A percentile compares a stretch with the other conserved stretches of the same genome.
Conservation (phyloP, 352 stramenopile genomes). For the Pythium rhizo-oryzae region DNA sequence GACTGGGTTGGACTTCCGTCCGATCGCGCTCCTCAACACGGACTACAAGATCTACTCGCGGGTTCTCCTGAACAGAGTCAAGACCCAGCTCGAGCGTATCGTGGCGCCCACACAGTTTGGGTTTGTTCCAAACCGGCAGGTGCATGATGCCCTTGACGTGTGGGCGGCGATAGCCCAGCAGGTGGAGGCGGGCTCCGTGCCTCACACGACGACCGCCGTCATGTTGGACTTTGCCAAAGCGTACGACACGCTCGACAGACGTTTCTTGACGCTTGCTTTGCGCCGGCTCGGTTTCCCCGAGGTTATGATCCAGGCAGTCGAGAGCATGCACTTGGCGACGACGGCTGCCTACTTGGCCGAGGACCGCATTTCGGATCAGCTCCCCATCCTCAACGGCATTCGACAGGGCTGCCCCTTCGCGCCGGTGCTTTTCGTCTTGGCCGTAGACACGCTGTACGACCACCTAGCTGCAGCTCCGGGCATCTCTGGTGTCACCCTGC, state of each 20-base stretch:
- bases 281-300: neutral
- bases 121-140: neutral
- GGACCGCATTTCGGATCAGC: neutral
- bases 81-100: too few species aligned
- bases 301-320: neutral
- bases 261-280: neutral
- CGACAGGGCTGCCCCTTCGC: neutral
- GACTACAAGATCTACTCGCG: conserved; percentile 29
- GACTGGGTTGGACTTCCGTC: conserved; percentile 11
- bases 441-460: neutral
- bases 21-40: too few species aligned
- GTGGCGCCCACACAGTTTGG: conserved; percentile 2
- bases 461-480: neutral
- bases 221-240: neutral
- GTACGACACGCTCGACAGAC: neutral
- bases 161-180: neutral
- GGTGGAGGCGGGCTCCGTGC: neutral
- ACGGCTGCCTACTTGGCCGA: neutral
- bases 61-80: too few species aligned
- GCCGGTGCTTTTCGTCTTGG: neutral
- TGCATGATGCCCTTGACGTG: neutral
- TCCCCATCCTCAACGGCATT: neutral
- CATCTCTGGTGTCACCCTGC: neutral
- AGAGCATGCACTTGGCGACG: neutral
- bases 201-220: neutral